phyloP scores from a whole-genome alignment of 2,329 filamentous ascomycete genomes.

The Aciculosporium take region DNA sequence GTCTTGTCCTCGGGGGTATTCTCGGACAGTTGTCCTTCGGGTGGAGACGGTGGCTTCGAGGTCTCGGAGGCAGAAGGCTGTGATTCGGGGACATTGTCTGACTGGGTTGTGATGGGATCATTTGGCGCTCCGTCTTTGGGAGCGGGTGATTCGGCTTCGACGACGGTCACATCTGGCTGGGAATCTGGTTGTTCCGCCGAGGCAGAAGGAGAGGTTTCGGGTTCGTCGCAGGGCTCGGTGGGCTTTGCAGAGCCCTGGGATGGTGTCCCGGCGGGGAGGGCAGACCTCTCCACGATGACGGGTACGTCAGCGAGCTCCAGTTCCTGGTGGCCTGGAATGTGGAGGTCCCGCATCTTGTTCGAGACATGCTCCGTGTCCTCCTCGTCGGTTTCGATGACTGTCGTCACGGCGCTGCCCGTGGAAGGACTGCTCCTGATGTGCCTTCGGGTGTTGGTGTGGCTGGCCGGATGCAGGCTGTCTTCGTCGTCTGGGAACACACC shows the following conservation, averaged over 20 bases:
- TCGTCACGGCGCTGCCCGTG: slow-evolving; percentile 62
- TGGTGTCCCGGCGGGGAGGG: slow-evolving; percentile 11
- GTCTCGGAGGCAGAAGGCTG: not conserved
- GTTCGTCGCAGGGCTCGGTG: not conserved
- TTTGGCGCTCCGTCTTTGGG: not conserved
- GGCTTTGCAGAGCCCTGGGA: slow-evolving; percentile 4
- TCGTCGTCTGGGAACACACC: slow-evolving; percentile 25
- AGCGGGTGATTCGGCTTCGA: slow-evolving; percentile 1
- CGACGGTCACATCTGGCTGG: slow-evolving; percentile 5
- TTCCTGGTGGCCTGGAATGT: slow-evolving; percentile 33
- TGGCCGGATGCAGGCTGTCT: slow-evolving; percentile 38
- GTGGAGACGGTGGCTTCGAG: not conserved
- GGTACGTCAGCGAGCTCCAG: slow-evolving; percentile 26
- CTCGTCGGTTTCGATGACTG: slow-evolving; percentile 71
- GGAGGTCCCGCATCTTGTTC: slow-evolving; percentile 31
- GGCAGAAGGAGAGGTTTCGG: not conserved
- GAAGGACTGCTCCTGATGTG: slow-evolving; percentile 71
- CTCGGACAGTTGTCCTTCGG: not conserved
- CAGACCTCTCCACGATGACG: slow-evolving; percentile 26
- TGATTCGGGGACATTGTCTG: not conserved
- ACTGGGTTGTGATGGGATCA: not conserved
- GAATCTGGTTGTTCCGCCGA: not conserved
- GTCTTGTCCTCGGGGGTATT: slow-evolving; percentile 1
- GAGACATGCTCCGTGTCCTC: slow-evolving; percentile 44
- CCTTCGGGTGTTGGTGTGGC: slow-evolving; percentile 60